Evolutionary conservation across 2,329 filamentous ascomycete genomes (phyloP).

Genomic region (Aspergillus viridinutans): DNA sequence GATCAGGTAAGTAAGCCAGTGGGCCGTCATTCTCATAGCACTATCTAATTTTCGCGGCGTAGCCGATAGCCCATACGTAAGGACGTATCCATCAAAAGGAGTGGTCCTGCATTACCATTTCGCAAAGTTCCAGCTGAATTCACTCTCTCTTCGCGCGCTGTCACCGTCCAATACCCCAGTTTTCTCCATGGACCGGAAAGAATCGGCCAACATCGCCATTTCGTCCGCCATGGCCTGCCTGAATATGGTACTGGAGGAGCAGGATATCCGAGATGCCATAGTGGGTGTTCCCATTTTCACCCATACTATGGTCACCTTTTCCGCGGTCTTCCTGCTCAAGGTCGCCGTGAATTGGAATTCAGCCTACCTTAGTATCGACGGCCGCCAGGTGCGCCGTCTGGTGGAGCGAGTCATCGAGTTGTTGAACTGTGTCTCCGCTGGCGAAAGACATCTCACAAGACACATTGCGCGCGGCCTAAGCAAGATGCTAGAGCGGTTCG

Average conservation of each 20-base stretch:
- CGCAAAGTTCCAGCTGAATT: slow-evolving; percentile 51
- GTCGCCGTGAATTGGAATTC: slow-evolving; percentile 44
- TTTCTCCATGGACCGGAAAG: slow-evolving; percentile 43
- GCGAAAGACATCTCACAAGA: slow-evolving; percentile 39
- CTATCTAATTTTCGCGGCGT: background rate
- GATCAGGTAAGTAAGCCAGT: slow-evolving; percentile 39
- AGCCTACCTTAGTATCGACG: slow-evolving; percentile 38
- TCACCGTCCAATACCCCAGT: slow-evolving; percentile 40
- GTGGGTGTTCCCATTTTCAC: slow-evolving; percentile 47
- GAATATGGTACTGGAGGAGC: slow-evolving; percentile 46
- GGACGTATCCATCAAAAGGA: slow-evolving; percentile 48
- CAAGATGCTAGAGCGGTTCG: slow-evolving; percentile 41
- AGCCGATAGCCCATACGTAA: slow-evolving; percentile 45
- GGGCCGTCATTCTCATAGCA: background rate
- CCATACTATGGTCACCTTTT: slow-evolving; percentile 45
- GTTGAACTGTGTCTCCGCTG: slow-evolving; percentile 38
- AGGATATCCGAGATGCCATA: slow-evolving; percentile 45
- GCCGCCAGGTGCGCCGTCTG: slow-evolving; percentile 34
- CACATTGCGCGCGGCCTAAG: slow-evolving; percentile 40
- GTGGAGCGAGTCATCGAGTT: slow-evolving; percentile 39
- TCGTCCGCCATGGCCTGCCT: slow-evolving; percentile 46
- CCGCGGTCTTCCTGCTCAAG: slow-evolving; percentile 44
- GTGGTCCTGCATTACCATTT: slow-evolving; percentile 53
- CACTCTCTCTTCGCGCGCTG: slow-evolving; percentile 38
- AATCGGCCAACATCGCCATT: slow-evolving; percentile 44